Base-by-base conservation (phyloP, 1,284 basidiomycete genomes). In the Ceratobasidium sp. region DNA sequence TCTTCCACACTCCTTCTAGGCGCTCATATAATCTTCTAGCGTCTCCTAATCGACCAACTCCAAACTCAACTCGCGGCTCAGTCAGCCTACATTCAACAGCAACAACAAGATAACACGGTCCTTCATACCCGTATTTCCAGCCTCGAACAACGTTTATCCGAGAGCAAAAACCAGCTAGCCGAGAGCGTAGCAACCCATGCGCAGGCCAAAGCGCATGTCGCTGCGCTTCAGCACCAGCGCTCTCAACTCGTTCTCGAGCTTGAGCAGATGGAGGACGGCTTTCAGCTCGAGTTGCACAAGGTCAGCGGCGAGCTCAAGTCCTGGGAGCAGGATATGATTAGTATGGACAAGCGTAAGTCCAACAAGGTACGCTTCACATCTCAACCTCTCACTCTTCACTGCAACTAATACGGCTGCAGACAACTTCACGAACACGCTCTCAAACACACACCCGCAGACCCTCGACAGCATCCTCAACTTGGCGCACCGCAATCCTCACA, bases 181-280 rank as follows among this genome's bases (percentile, higher is more conserved):
- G 42, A n/a, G 45, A 74, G 58, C 60, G n/a, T 64, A 31, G 47
- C 42, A 3, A 45, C 42, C 3, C 71, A 53, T 6, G 15, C 17
- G 4, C 51, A 64, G 23, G 42, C 71, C 47, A 74, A 74, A 23
- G 58, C 71, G 1, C 71, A 74, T 42, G 45, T 74, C 33, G 60
- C 71, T 17, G 71, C 60, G 1, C 71, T 74, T 17, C 71, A 74
- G 31, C 45, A 63, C 20, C 71, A 74, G 35, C 58, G 71, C 28
- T 35, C 58, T 5, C 71, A 74, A 23, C 71, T 74, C 33, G 45
- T 74, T 0, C 11, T 49, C 45, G 71, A 74, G 47, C 60, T 74
- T 31, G 71, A 74, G 47, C 71, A 74, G 47, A 60, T 74, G 31
- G 71, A 74, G 54, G 71, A 74, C 39, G 71, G 71, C 10, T 74